Percentiles rank a stretch among this genome's conserved stretches.
Evolutionary conservation across 805 yeast genomes (phyloP).

Genomic region (Blastobotrys muscicola): DNA sequence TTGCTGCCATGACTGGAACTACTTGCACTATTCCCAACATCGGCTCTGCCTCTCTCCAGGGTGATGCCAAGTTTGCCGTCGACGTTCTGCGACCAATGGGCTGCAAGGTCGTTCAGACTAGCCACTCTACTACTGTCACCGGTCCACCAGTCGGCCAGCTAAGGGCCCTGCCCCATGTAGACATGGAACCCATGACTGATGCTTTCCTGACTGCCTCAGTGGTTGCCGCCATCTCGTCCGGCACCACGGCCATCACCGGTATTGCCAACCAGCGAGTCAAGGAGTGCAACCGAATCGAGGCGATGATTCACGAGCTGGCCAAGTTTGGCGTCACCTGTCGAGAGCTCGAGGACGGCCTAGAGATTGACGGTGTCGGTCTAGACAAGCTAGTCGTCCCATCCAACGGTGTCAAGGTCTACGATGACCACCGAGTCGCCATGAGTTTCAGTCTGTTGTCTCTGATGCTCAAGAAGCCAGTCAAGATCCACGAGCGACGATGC

Average conservation of each 20-base stretch:
- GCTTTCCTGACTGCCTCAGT: slow-evolving; percentile 96
- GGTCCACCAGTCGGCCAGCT: slow-evolving; percentile 72
- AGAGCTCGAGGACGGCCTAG: slow-evolving; percentile 89
- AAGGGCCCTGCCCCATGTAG: slow-evolving; percentile 63
- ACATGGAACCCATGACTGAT: slow-evolving; percentile 99
- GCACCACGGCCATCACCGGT: slow-evolving; percentile 75
- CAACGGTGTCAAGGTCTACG: slow-evolving; percentile 68
- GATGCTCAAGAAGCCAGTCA: slow-evolving; percentile 49
- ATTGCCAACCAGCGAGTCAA: slow-evolving; percentile 97
- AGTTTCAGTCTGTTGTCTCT: slow-evolving; percentile 85
- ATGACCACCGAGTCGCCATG: slow-evolving; percentile 98
- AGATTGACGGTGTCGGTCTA: slow-evolving; percentile 56
- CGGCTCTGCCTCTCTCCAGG: slow-evolving; percentile 86
- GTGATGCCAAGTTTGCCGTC: slow-evolving; percentile 92
- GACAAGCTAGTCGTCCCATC: slow-evolving; percentile 44
- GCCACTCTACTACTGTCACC: slow-evolving; percentile 78
- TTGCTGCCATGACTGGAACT: slow-evolving; percentile 93
- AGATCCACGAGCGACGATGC: slow-evolving; percentile 78
- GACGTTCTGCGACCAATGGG: slow-evolving; percentile 96
- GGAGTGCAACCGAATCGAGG: slow-evolving; percentile 92
- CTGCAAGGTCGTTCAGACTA: slow-evolving; percentile 75
- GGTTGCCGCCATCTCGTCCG: slow-evolving; percentile 81
- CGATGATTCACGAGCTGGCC: slow-evolving; percentile 82
- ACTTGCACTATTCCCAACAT: slow-evolving; percentile 90
- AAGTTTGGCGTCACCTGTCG: slow-evolving; percentile 82